phyloP scores from a whole-genome alignment of 2,329 filamentous ascomycete genomes.

The Zasmidium angulare region DNA sequence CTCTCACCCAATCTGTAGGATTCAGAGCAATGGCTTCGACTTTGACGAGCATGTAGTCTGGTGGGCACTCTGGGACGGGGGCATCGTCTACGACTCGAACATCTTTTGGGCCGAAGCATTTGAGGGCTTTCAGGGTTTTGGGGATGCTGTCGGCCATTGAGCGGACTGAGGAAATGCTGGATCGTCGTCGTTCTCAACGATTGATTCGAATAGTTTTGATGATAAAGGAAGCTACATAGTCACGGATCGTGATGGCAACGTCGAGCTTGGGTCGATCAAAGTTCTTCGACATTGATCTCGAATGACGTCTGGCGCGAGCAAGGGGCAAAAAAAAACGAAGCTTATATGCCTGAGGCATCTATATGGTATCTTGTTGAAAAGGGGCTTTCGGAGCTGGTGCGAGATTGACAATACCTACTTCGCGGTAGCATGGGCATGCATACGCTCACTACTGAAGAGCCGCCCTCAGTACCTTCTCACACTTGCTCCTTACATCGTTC shows the following conservation, averaged over 20 bases:
- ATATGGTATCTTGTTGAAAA: too few species aligned
- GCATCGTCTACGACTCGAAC: conserved; percentile 14
- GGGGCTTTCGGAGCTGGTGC: too few species aligned
- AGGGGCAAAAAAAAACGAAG: too few species aligned
- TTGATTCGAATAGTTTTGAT: not conserved
- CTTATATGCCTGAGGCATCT: too few species aligned
- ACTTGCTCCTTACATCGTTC: conserved; percentile 3
- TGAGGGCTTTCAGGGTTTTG: conserved; percentile 19
- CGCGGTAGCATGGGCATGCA: not conserved
- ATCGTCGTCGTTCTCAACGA: too few species aligned
- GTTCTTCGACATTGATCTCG: not conserved
- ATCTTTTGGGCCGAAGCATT: conserved; percentile 17
- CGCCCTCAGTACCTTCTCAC: conserved; percentile 3
- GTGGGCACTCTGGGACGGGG: conserved; percentile 11
- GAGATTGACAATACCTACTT: too few species aligned
- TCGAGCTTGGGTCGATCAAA: not conserved
- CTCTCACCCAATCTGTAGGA: conserved; percentile 51
- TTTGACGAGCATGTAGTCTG: conserved; percentile 45
- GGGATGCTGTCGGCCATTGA: conserved; percentile 10
- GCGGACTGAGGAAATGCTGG: not conserved
- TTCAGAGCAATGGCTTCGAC: conserved; percentile 38
- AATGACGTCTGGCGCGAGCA: not conserved
- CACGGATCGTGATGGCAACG: not conserved
- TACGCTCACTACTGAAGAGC: not conserved
- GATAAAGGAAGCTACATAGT: too few species aligned